Percentiles rank a stretch among this genome's conserved stretches.
Conservation (phyloP, 768 basidiomycete species). For the Leccinum arenicola region DNA sequence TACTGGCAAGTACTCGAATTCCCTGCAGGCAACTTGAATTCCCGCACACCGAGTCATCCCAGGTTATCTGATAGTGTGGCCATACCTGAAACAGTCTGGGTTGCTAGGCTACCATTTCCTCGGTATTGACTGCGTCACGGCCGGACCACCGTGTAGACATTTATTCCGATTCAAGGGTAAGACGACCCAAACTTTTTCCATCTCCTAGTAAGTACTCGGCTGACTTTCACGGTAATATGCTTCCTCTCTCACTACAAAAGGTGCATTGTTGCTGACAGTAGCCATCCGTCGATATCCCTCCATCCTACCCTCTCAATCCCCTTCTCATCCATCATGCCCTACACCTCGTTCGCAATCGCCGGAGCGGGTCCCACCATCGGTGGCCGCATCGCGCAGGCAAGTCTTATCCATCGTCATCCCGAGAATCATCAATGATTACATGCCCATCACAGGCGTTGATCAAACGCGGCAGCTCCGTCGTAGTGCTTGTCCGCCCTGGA, state of each 20-base stretch:
- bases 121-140: not conserved
- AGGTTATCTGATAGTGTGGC: too few species aligned
- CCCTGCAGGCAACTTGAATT: too few species aligned
- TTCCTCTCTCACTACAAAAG: not conserved
- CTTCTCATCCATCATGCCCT: conserved; percentile 20
- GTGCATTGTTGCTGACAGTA: not conserved
- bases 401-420: not conserved
- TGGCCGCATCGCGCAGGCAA: conserved; percentile 29
- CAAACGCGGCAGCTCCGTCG: conserved; percentile 21
- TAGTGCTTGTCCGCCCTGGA: conserved; percentile 22
- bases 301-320: not conserved
- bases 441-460: conserved; percentile 21
- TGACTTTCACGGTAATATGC: not conserved
- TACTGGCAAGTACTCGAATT: too few species aligned
- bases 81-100: too few species aligned
- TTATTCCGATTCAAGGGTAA: not conserved
- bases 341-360: conserved; percentile 35
- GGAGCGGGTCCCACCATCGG: conserved; percentile 38
- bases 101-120: too few species aligned
- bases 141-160: not conserved
- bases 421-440: not conserved
- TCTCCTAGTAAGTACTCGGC: not conserved
- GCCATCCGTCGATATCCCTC: not conserved
- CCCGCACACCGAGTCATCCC: too few species aligned
- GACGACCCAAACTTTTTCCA: not conserved